Conservation (phyloP, 768 basidiomycete genomes). For the Sporobolomyces pararoseus region DNA sequence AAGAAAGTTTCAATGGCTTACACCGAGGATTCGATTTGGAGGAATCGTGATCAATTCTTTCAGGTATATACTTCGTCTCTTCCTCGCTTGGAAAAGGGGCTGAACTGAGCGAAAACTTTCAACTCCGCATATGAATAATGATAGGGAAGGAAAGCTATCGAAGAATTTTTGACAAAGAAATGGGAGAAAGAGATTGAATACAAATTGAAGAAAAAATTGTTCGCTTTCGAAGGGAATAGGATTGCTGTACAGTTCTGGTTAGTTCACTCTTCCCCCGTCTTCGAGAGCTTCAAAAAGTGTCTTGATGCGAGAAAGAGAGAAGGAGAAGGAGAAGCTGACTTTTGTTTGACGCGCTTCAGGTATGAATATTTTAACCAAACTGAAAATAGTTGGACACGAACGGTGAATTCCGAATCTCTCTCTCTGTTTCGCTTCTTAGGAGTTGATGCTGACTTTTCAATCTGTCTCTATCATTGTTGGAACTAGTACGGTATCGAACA, state of each 20-base stretch:
- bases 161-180: conserved; percentile 56
- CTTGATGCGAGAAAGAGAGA: no score
- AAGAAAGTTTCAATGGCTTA: conserved; percentile 54
- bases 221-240: conserved; percentile 57
- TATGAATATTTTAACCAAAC: conserved; percentile 54
- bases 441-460: neutral
- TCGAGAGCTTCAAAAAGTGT: no score
- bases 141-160: conserved; percentile 35
- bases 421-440: neutral
- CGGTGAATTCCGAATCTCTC: conserved; percentile 23
- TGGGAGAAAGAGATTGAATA: conserved; percentile 59
- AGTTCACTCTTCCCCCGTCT: neutral
- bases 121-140: no score
- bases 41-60: conserved; percentile 59
- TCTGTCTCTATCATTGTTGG: neutral
- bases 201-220: conserved; percentile 57
- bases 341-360: no score
- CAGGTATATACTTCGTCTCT: neutral
- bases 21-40: conserved; percentile 54
- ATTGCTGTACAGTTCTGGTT: conserved; percentile 57
- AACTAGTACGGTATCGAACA: conserved; percentile 53
- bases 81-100: neutral
- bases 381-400: conserved; percentile 53
- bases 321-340: no score
- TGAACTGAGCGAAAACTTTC: neutral